A percentile compares a stretch with the other conserved stretches of the same genome.
Evolutionary conservation across 179 eudicot species (phyloP).

Genomic region (Beta macrorhiza): DNA sequence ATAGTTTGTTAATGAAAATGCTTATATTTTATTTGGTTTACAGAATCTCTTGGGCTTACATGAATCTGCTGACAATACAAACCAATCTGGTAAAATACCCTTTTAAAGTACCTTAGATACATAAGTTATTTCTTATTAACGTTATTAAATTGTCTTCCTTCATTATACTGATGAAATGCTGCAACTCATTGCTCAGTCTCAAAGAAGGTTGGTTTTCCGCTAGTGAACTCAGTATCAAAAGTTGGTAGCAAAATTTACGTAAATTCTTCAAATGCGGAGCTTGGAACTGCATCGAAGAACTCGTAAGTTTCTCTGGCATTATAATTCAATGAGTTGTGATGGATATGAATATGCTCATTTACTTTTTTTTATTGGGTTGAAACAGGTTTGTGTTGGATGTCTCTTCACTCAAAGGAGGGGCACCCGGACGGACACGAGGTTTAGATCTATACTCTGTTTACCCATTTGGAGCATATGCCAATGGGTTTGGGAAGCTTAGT

Average conservation of each 20-base stretch:
- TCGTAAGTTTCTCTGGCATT: slow-evolving; percentile 40
- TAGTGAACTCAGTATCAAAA: slow-evolving; percentile 50
- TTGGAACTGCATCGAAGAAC: slow-evolving; percentile 34
- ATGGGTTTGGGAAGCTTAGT: slow-evolving; percentile 37
- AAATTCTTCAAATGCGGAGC: slow-evolving; percentile 35
- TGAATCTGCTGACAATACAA: slow-evolving; percentile 30
- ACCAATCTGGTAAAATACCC: slow-evolving; percentile 37
- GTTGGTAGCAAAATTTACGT: slow-evolving; percentile 53
- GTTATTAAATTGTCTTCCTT: not conserved
- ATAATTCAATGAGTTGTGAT: not conserved
- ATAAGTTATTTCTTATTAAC: not conserved
- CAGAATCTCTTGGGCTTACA: slow-evolving; percentile 64
- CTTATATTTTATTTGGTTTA: slow-evolving; percentile 21
- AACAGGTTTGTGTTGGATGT: slow-evolving; percentile 65
- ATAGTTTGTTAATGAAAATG: slow-evolving; percentile 3
- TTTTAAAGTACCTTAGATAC: not conserved
- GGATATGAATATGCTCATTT: not conserved
- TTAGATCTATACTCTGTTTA: slow-evolving; percentile 39
- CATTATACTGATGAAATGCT: slow-evolving; percentile 14
- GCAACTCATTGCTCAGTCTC: slow-evolving; percentile 31
- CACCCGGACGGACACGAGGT: slow-evolving; percentile 89
- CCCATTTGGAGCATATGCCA: slow-evolving; percentile 26
- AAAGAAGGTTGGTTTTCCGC: slow-evolving; percentile 40
- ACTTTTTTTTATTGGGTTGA: not conserved
- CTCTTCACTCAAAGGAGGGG: slow-evolving; percentile 75